Conservation (phyloP, 2,329 filamentous ascomycete species). For the Hirsutella rhossiliensis region DNA sequence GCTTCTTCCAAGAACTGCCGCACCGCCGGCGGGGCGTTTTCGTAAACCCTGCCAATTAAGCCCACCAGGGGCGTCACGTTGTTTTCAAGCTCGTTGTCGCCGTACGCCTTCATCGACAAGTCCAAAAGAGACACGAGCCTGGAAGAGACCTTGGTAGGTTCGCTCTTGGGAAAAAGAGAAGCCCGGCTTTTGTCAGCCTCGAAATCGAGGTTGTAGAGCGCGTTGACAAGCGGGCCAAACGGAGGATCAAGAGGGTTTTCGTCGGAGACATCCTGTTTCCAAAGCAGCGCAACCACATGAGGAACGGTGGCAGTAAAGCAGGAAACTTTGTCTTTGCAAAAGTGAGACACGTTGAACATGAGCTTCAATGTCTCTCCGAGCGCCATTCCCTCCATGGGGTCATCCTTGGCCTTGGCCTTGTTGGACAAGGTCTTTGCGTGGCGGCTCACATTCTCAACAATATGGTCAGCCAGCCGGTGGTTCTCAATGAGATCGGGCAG, state of each 20-base stretch:
- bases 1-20: slow-evolving; percentile 48
- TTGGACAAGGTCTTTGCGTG: slow-evolving; percentile 42
- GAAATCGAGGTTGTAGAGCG: slow-evolving; percentile 67
- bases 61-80: slow-evolving; percentile 62
- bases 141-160: slow-evolving; percentile 46
- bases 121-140: slow-evolving; percentile 61
- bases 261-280: slow-evolving; percentile 41
- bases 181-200: slow-evolving; percentile 37
- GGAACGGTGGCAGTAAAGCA: slow-evolving; percentile 58
- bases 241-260: slow-evolving; percentile 61
- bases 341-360: slow-evolving; percentile 77
- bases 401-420: slow-evolving; percentile 19
- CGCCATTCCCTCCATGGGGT: slow-evolving; percentile 66
- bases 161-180: slow-evolving; percentile 54
- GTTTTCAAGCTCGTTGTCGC: slow-evolving; percentile 59
- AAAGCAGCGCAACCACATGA: slow-evolving; percentile 59
- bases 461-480: slow-evolving; percentile 36
- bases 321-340: slow-evolving; percentile 47
- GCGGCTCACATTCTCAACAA: slow-evolving; percentile 56
- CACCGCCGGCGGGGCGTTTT: slow-evolving; percentile 50
- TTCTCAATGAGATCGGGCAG: slow-evolving; percentile 34
- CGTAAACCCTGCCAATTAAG: slow-evolving; percentile 59
- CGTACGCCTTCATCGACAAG: slow-evolving; percentile 49
- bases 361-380: slow-evolving; percentile 77
- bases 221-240: slow-evolving; percentile 63